Evolutionary conservation across 805 yeast genomes (phyloP).

Genomic region (Citeromyces matritensis): DNA sequence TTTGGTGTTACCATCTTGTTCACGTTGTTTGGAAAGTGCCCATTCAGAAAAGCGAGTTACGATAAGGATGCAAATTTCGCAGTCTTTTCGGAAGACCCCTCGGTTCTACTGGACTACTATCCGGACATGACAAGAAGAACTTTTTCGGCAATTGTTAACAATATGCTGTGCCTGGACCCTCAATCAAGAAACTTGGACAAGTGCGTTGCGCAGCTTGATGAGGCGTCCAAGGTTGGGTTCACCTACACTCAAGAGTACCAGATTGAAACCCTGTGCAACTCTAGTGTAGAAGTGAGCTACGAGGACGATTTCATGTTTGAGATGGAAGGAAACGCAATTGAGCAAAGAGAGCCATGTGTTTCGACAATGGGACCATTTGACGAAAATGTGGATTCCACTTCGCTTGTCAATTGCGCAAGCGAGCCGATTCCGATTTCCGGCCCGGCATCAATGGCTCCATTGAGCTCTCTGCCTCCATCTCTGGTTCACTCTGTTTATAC

Average conservation of each 20-base stretch:
- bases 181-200: slow-evolving; percentile 21
- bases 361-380: neutral
- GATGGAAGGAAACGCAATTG: slow-evolving; percentile 17
- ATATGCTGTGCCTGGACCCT: slow-evolving; percentile 21
- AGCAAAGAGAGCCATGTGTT: neutral
- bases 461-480: slow-evolving; percentile 4
- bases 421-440: neutral
- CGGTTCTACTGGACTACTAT: slow-evolving; percentile 31
- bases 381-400: neutral
- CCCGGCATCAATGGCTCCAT: neutral
- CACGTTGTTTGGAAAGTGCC: slow-evolving; percentile 34
- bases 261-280: slow-evolving; percentile 7
- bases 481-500: slow-evolving; percentile 3
- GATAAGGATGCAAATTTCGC: slow-evolving; percentile 24
- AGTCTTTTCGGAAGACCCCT: slow-evolving; percentile 22
- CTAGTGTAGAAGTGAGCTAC: slow-evolving; percentile 13
- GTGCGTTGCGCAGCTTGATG: slow-evolving; percentile 16
- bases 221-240: slow-evolving; percentile 22
- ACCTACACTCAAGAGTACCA: slow-evolving; percentile 29
- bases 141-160: slow-evolving; percentile 21
- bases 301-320: slow-evolving; percentile 14
- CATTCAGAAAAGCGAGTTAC: slow-evolving; percentile 24
- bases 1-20: slow-evolving; percentile 34
- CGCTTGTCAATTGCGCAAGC: neutral
- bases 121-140: slow-evolving; percentile 26